Evolutionary conservation across 192 early-diverging fungal species (phyloP).

Genomic region (Coemansia sp.): DNA sequence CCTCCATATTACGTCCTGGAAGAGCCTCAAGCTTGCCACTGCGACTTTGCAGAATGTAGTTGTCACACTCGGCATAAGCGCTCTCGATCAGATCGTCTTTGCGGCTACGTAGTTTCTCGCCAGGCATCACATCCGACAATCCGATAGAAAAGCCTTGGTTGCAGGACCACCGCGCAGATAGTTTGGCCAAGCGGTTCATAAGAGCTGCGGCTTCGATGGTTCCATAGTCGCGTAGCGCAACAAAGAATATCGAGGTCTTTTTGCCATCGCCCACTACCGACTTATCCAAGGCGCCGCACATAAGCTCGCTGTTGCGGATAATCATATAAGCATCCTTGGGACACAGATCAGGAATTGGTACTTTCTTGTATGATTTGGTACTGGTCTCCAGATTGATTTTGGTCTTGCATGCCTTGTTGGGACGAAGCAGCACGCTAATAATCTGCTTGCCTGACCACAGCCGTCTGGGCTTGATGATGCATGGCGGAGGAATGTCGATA

Average conservation of each 20-base stretch:
- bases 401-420: slow-evolving; percentile 66
- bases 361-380: slow-evolving; percentile 67
- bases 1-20: slow-evolving; percentile 82
- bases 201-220: slow-evolving; percentile 76
- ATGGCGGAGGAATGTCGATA: slow-evolving; percentile 92
- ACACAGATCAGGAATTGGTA: slow-evolving; percentile 69
- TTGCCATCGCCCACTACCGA: slow-evolving; percentile 93
- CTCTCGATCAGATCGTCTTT: slow-evolving; percentile 78
- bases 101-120: slow-evolving; percentile 65
- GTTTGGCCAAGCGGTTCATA: slow-evolving; percentile 95
- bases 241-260: slow-evolving; percentile 92
- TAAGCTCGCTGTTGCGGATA: slow-evolving; percentile 90
- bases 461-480: slow-evolving; percentile 81
- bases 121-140: slow-evolving; percentile 94
- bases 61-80: slow-evolving; percentile 84
- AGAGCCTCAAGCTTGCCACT: slow-evolving; percentile 73
- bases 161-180: slow-evolving; percentile 88
- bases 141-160: slow-evolving; percentile 98
- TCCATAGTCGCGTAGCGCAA: slow-evolving; percentile 90
- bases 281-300: slow-evolving; percentile 95
- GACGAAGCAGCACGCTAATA: slow-evolving; percentile 83
- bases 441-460: slow-evolving; percentile 98
- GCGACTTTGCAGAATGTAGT: slow-evolving; percentile 68
- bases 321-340: slow-evolving; percentile 88
- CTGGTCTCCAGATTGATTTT: slow-evolving; percentile 89